These are phyloP conservation scores for Camillea tinctor DNA, from an alignment of 2,329 filamentous ascomycete genomes.

Conservation along the genomic window DNA sequence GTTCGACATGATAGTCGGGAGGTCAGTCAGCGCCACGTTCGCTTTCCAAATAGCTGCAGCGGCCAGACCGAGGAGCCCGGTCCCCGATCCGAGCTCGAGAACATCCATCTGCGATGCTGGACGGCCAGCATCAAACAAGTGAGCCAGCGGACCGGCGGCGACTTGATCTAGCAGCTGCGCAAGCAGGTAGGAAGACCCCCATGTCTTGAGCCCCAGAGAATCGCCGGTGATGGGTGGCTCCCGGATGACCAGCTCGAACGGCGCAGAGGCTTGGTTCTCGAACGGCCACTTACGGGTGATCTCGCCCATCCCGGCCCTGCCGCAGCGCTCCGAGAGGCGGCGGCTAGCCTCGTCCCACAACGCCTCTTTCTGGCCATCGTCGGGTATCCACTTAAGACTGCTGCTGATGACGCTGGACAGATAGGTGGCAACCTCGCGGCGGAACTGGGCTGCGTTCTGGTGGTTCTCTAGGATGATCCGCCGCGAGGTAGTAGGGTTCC, in stretches of 20 bases:
- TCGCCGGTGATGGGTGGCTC: slow-evolving; percentile 89
- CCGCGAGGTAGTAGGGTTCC: slow-evolving; percentile 51
- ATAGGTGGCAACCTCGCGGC: slow-evolving; percentile 60
- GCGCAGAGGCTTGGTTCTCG: slow-evolving; percentile 32
- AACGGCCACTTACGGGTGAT: slow-evolving; percentile 57
- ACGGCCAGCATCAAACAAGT: slow-evolving; percentile 40
- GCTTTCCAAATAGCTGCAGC: slow-evolving; percentile 70
- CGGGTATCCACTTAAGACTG: slow-evolving; percentile 64
- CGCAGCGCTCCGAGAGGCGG: slow-evolving; percentile 81
- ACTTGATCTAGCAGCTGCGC: slow-evolving; percentile 65
- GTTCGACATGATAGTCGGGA: slow-evolving; percentile 81
- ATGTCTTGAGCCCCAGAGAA: slow-evolving; percentile 89
- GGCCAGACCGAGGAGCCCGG: slow-evolving; percentile 84
- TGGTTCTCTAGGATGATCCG: slow-evolving; percentile 42
- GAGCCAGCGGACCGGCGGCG: slow-evolving; percentile 42
- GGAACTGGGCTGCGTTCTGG: slow-evolving; percentile 42
- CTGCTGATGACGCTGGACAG: slow-evolving; percentile 68
- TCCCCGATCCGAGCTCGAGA: slow-evolving; percentile 86
- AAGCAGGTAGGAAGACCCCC: slow-evolving; percentile 87
- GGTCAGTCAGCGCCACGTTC: slow-evolving; percentile 73
- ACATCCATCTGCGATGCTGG: slow-evolving; percentile 35
- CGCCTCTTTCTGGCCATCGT: slow-evolving; percentile 63
- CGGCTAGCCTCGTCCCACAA: slow-evolving; percentile 79
- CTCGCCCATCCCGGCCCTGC: slow-evolving; percentile 65
- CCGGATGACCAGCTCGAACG: slow-evolving; percentile 68